Base-by-base conservation (phyloP, 1,284 basidiomycete species). In the Xerocomus nothofagi region DNA sequence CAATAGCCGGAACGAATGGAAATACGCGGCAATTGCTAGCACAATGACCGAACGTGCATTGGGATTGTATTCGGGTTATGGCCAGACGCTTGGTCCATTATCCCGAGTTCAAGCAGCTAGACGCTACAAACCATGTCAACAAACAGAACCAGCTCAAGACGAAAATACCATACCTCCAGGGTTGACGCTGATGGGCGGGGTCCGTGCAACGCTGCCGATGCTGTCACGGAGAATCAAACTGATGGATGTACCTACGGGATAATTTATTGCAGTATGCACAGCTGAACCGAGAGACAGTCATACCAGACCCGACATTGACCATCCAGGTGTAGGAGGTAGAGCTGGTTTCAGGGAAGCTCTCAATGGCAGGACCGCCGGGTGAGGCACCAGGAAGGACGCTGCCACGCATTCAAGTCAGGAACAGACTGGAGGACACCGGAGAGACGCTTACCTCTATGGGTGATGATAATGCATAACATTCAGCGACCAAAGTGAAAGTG, bases 201-300 rank as follows among this genome's bases (percentile, higher is more conserved):
- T 70, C 57, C 82, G 78, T 3, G 65, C 73, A 40, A 63, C 41
- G 0, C 24, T 1, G 59, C 86, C 85, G 31, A 65, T 76, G 50
- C 40, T 62, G 55, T 88, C 86, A 62, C 74, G 74, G 49, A 88
- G 46, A 6, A 65, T 72, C 23, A 88, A 63, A 40, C 76, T 79
- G 39, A 86, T 58, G 20, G 53, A 62, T 7, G 74, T 77, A 17
- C 70, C 82, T 81, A 38, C 6, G 3, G 11, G 7, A 6, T 3
- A 5, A 20, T 49, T 31, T 21, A 34, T 30, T 27, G 3, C 23
- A 26, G 37, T 17, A 39, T 38, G 31, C 33, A 47, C 23, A 39
- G 20, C 17, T 11, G 10, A 34, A 43, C 6, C 10, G 5, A 47
- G 27, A 49, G 26, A 9, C 12, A 23, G 23, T 43, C 39, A 14